These are phyloP conservation scores for Globisporangium cederbergense DNA, from an alignment of 352 stramenopile genomes.

Conservation along the genomic window DNA sequence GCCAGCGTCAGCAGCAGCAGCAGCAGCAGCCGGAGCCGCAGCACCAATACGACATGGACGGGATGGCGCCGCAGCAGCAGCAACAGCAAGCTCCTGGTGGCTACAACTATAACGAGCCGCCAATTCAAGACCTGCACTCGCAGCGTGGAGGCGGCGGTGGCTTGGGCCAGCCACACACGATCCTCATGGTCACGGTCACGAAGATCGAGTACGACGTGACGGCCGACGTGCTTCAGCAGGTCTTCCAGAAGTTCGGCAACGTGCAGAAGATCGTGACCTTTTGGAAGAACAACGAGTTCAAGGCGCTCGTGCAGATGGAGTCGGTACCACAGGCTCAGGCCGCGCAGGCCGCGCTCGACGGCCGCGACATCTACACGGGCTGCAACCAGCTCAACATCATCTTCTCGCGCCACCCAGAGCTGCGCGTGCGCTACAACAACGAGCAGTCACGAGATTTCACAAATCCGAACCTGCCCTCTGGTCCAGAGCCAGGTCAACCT, in stretches of 20 bases:
- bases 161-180: constrained; percentile 48
- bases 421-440: constrained; percentile 76
- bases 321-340: constrained; percentile 67
- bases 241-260: constrained; percentile 84
- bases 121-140: constrained; percentile 10
- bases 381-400: constrained; percentile 82
- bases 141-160: constrained; percentile 30
- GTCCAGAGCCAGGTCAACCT: constrained; percentile 14
- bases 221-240: constrained; percentile 75
- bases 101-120: constrained; percentile 9
- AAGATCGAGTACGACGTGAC: constrained; percentile 86
- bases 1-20: constrained; percentile 13
- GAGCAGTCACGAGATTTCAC: constrained; percentile 71
- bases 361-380: constrained; percentile 83
- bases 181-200: constrained; percentile 75
- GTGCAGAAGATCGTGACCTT: constrained; percentile 83
- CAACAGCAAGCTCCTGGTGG: not conserved
- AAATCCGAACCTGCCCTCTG: constrained; percentile 64
- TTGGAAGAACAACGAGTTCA: constrained; percentile 82
- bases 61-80: constrained; percentile 14
- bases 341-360: constrained; percentile 65
- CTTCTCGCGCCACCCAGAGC: constrained; percentile 66
- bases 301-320: constrained; percentile 78
- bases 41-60: not conserved
- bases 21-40: constrained; percentile 17